These are phyloP conservation scores for Dendryphion nanum DNA, from an alignment of 2,329 filamentous ascomycete species.

Conservation along the genomic window DNA sequence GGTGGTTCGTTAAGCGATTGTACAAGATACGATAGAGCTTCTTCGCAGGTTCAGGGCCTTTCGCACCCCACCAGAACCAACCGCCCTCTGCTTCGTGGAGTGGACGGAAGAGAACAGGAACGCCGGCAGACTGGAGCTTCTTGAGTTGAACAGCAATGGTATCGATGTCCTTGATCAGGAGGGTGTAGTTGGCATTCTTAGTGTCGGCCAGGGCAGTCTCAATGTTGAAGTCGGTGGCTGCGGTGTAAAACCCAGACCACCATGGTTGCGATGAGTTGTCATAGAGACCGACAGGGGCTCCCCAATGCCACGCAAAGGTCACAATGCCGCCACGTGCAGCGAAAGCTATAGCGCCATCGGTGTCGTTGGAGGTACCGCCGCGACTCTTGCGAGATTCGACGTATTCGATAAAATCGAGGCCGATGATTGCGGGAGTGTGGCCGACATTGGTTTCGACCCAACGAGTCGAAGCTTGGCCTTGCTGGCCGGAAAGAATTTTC, in stretches of 20 bases:
- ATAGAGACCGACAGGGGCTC: conserved; percentile 47
- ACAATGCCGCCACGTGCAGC: conserved; percentile 47
- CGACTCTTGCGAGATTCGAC: conserved; percentile 7
- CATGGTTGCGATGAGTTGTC: conserved; percentile 47
- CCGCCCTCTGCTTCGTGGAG: conserved; percentile 52
- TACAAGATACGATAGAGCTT: conserved; percentile 47
- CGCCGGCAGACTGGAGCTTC: conserved; percentile 43
- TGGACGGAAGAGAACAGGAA: conserved; percentile 50
- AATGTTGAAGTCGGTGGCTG: conserved; percentile 51
- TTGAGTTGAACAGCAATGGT: conserved; percentile 49
- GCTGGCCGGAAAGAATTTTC: conserved; percentile 51
- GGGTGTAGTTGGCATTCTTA: conserved; percentile 48
- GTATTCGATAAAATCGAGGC: conserved; percentile 44
- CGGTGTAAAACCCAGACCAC: conserved; percentile 52
- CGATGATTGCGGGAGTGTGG: conserved; percentile 49
- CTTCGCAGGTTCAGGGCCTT: conserved; percentile 47
- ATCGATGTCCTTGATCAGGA: conserved; percentile 50
- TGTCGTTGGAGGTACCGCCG: conserved; percentile 42
- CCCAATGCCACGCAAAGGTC: conserved; percentile 52
- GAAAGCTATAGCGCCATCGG: conserved; percentile 50
- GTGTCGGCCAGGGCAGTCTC: conserved; percentile 43
- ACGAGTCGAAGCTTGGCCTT: conserved; percentile 44
- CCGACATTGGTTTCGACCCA: conserved; percentile 47
- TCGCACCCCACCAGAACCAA: conserved; percentile 56
- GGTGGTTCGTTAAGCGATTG: conserved; percentile 45